Evolutionary conservation across 1,284 basidiomycete species (phyloP).

Genomic region (Rhodotorula sp.): DNA sequence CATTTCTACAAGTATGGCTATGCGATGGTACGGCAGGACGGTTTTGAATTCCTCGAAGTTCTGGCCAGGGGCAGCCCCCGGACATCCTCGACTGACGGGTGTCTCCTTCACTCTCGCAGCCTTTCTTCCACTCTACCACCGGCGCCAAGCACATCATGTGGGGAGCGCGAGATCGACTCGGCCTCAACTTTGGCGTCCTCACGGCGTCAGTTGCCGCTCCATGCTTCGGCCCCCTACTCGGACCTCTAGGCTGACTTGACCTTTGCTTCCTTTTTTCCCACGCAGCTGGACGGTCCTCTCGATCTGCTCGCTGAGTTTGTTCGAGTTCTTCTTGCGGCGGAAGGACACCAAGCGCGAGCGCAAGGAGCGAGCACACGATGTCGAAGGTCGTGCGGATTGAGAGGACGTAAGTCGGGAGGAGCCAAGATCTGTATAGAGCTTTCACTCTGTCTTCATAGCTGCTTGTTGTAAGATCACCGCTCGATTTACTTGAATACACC

Average conservation of each 20-base stretch:
- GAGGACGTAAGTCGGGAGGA: no score
- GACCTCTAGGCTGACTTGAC: no score
- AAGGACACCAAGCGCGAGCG: conserved; percentile 2
- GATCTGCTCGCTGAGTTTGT: neutral
- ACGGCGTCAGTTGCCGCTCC: conserved; percentile 3
- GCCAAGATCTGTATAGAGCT: no score
- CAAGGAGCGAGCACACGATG: conserved; percentile 6
- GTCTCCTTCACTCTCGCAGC: conserved; percentile 39
- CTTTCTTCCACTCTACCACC: conserved; percentile 46
- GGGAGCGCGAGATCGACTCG: conserved; percentile 44
- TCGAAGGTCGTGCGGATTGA: neutral
- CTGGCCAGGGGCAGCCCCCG: no score
- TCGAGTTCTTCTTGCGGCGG: conserved; percentile 24
- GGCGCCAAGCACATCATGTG: conserved; percentile 48
- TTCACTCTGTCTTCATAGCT: no score
- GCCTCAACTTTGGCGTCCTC: conserved; percentile 46
- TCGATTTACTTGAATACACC: no score
- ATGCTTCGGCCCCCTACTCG: no score
- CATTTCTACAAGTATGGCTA: conserved; percentile 42
- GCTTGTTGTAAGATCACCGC: no score
- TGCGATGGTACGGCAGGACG: conserved; percentile 6
- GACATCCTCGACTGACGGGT: no score
- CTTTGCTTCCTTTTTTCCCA: no score
- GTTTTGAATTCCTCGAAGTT: no score
- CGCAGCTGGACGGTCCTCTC: conserved; percentile 13